These are phyloP conservation scores for Fusarium sp. DNA, from an alignment of 2,329 filamentous ascomycete genomes.

Conservation along the genomic window DNA sequence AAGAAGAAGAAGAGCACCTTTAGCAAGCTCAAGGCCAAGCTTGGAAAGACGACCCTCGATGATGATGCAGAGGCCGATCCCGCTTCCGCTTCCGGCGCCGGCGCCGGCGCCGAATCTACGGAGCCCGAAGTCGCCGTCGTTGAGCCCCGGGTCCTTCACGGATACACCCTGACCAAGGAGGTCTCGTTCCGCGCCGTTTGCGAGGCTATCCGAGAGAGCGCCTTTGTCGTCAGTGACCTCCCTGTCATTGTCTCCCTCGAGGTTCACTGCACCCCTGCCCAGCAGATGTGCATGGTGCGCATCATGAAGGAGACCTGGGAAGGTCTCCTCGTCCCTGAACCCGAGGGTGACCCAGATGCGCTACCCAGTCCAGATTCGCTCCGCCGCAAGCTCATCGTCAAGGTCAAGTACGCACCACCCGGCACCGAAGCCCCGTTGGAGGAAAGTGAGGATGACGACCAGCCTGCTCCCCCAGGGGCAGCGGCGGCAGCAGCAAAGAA, in stretches of 20 bases:
- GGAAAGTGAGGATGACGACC: constrained; percentile 50
- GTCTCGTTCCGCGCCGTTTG: constrained; percentile 90
- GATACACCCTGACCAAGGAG: constrained; percentile 90
- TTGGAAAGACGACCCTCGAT: constrained; percentile 61
- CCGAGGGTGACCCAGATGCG: constrained; percentile 56
- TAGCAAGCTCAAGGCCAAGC: constrained; percentile 72
- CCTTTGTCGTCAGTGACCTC: constrained; percentile 79
- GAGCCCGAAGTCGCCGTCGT: constrained; percentile 49
- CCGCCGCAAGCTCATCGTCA: constrained; percentile 83
- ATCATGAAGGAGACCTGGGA: constrained; percentile 91
- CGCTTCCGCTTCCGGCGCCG: neutral
- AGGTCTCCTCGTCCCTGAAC: constrained; percentile 73
- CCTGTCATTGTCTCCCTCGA: constrained; percentile 96
- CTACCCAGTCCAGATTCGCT: constrained; percentile 79
- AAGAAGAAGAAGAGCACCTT: constrained; percentile 68
- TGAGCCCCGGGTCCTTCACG: constrained; percentile 86
- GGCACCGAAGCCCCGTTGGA: constrained; percentile 45
- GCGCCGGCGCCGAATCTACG: constrained; percentile 20
- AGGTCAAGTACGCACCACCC: constrained; percentile 77
- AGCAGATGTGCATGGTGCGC: constrained; percentile 91
- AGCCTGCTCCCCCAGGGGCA: constrained; percentile 50
- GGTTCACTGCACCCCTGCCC: constrained; percentile 82
- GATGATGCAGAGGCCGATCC: constrained; percentile 14
- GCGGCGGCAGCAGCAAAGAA: constrained; percentile 63
- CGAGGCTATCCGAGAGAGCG: constrained; percentile 80